Evolutionary conservation across 1,139 yeast genomes (phyloP).

Genomic region (Blastobotrys serpentis): DNA sequence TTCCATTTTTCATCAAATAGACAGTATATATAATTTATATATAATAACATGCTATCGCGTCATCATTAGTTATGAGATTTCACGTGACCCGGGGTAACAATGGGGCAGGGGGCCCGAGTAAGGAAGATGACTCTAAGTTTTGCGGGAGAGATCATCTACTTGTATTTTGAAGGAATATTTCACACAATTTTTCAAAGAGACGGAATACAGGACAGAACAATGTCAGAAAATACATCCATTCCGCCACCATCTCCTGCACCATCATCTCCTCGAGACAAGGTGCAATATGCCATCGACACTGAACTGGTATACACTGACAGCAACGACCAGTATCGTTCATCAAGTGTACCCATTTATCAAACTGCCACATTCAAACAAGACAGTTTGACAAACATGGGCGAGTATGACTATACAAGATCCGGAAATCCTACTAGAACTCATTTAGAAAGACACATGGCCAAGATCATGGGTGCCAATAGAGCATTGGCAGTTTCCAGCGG

Average conservation of each 20-base stretch:
- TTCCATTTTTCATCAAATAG: too few species aligned
- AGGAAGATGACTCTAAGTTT: background rate
- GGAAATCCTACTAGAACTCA: conserved; percentile 91
- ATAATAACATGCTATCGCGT: background rate
- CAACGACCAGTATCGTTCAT: conserved; percentile 73
- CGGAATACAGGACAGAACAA: too few species aligned
- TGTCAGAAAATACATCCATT: conserved; percentile 15
- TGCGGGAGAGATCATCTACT: too few species aligned
- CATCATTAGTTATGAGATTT: background rate
- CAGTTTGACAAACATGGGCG: conserved; percentile 72
- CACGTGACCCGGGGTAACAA: background rate
- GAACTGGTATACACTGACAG: conserved; percentile 68
- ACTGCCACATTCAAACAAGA: conserved; percentile 90
- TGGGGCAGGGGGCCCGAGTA: background rate
- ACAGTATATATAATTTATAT: too few species aligned
- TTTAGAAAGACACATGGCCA: conserved; percentile 72
- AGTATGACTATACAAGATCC: conserved; percentile 88
- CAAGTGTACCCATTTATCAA: conserved; percentile 86
- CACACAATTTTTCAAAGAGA: too few species aligned
- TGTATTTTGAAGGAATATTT: too few species aligned
- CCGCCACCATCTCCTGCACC: conserved; percentile 43
- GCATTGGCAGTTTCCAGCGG: conserved; percentile 86
- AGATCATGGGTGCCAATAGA: conserved; percentile 69
- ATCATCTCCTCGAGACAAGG: conserved; percentile 34
- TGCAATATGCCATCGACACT: conserved; percentile 53